A percentile compares a stretch with the other conserved stretches of the same genome.
Evolutionary conservation across 306 rosid species (phyloP).

Genomic region (Glycine tomentella): DNA sequence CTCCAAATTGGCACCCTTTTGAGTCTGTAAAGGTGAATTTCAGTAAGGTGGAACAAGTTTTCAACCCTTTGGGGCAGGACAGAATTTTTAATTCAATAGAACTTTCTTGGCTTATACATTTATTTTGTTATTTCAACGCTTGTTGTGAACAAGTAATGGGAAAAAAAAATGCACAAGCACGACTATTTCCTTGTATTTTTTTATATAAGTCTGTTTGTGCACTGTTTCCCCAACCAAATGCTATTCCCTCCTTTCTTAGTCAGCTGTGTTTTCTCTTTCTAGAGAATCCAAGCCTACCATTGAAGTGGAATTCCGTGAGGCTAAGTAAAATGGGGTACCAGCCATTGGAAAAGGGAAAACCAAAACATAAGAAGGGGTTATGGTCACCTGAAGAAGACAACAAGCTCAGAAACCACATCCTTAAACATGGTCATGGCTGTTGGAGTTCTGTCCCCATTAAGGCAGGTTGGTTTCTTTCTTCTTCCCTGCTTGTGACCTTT

Average conservation of each 20-base stretch:
- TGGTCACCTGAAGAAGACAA: slow-evolving; percentile 99
- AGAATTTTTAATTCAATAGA: not conserved
- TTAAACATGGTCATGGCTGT: slow-evolving; percentile 80
- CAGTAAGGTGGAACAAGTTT: slow-evolving; percentile 44
- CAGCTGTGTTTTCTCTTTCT: slow-evolving; percentile 10
- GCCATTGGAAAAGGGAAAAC: slow-evolving; percentile 66
- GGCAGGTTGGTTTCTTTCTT: slow-evolving; percentile 63
- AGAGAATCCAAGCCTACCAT: slow-evolving; percentile 37
- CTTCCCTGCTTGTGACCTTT: slow-evolving; percentile 32
- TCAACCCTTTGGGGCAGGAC: slow-evolving; percentile 36
- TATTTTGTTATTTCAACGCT: slow-evolving; percentile 42
- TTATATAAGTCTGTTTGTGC: slow-evolving; percentile 38
- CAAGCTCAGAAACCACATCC: slow-evolving; percentile 70
- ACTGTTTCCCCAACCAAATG: slow-evolving; percentile 39
- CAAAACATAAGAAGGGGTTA: slow-evolving; percentile 81
- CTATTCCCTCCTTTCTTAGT: slow-evolving; percentile 20
- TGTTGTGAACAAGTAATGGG: not conserved
- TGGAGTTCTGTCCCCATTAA: slow-evolving; percentile 93
- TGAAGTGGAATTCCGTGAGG: slow-evolving; percentile 29
- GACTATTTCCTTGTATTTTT: slow-evolving; percentile 26
- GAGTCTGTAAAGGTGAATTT: slow-evolving; percentile 40
- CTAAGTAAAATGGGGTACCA: slow-evolving; percentile 66
- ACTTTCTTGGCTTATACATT: slow-evolving; percentile 35
- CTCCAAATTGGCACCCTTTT: slow-evolving; percentile 43
- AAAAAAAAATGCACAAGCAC: slow-evolving; percentile 3